Base-by-base conservation (phyloP, 2,329 filamentous ascomycete genomes). In the Paecilomyces dactylethromorphus region DNA sequence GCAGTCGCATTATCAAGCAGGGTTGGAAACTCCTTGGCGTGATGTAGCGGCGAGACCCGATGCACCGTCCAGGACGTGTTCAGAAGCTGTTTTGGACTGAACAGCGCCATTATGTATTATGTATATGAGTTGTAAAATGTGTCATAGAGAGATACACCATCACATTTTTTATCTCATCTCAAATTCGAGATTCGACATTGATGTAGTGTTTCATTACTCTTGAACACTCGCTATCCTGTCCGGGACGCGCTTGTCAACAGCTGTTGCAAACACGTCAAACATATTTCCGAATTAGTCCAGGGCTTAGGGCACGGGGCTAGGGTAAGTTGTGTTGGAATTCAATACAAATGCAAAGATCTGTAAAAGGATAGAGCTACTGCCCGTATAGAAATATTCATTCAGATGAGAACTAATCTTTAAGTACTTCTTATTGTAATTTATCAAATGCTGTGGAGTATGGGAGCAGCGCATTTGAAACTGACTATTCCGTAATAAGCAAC, bases 21-120 rank as follows among this genome's bases (percentile, higher is more conserved):
- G 7, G 69, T 66, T 51, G 66, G 63, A 55, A 66, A 70, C 13
- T 76, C 71, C 50, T 74, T 72, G 58, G 71, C 75, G 64, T 82
- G 77, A 66, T 82, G 78, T 45, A 84, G 75, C n/a, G 81, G 81
- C 3, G 81, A 82, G 8, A 83, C 69, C 62, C 81, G 80, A 66
- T 82, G 80, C 55, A 81, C 69, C n/a, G 72, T 79, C 76, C 80
- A 84, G 29, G 80, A 82, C n/a, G 77, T 77, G 64, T 80, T 78
- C 65, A 82, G 80, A 45, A 84, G 72, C 11, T 80, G 78, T 57
- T 77, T 59, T 26, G 58, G 58, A 15, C 56, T 66, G 59, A 63
- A 59, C 55, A 64, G 58, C 22, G 65, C 64, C 71, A 74, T 74
- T 21, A 53, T 52, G 22, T 22, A 13, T 7, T 52, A 26, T 26